Evolutionary conservation across 345 rosid genomes (phyloP).

Genomic region (Salix caprea): DNA sequence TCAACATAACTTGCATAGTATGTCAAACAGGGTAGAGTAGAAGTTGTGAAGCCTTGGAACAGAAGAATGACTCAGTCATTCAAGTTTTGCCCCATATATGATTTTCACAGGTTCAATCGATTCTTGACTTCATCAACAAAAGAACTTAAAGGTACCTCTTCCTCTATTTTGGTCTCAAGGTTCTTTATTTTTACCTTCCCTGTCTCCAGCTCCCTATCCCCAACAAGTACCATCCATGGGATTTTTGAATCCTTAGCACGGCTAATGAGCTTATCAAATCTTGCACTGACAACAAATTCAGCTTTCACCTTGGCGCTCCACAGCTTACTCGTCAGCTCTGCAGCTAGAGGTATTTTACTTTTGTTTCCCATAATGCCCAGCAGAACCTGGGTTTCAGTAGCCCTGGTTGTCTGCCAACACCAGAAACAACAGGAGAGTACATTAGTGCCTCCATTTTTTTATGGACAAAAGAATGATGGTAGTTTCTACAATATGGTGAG

Average conservation of each 20-base stretch:
- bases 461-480: not conserved
- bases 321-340: conserved; percentile 60
- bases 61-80: not conserved
- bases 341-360: conserved; percentile 42
- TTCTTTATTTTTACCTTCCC: conserved; percentile 61
- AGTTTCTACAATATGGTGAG: not conserved
- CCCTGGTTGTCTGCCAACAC: conserved; percentile 46
- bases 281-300: conserved; percentile 58
- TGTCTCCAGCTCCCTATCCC: conserved; percentile 53
- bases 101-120: conserved; percentile 14
- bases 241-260: conserved; percentile 44
- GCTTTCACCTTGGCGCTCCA: conserved; percentile 66
- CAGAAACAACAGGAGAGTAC: not conserved
- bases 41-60: not conserved
- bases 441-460: not conserved
- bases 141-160: conserved; percentile 37
- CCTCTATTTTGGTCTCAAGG: conserved; percentile 44
- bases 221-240: conserved; percentile 67
- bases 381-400: conserved; percentile 74
- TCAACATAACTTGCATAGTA: not conserved
- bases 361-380: conserved; percentile 53
- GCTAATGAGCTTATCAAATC: conserved; percentile 53
- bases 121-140: conserved; percentile 45
- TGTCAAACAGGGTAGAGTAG: no score
- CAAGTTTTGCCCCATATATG: not conserved